A percentile compares a stretch with the other conserved stretches of the same genome.
Evolutionary conservation across 306 rosid genomes (phyloP).

Genomic region (Alnus glutinosa): DNA sequence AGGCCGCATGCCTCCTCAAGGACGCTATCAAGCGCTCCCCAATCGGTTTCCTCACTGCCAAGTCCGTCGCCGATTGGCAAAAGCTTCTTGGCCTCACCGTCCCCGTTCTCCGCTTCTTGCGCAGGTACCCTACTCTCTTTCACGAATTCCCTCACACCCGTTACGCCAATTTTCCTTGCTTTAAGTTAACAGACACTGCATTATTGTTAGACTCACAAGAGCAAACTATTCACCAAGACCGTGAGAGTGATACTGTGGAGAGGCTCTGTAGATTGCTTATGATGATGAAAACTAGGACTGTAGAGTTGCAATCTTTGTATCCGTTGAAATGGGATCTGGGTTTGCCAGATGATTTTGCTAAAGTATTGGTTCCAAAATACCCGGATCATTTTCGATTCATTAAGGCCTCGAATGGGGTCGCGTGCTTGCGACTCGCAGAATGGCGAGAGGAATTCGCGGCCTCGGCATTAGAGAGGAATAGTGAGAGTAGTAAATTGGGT

Average conservation of each 20-base stretch:
- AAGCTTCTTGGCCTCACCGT: conserved; percentile 86
- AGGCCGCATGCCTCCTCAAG: conserved; percentile 83
- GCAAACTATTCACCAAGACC: conserved; percentile 43
- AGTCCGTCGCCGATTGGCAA: conserved; percentile 78
- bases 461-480: conserved; percentile 68
- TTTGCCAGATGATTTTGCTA: conserved; percentile 71
- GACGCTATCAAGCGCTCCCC: conserved; percentile 86
- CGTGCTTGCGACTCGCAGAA: conserved; percentile 34
- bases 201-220: conserved; percentile 61
- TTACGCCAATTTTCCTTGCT: conserved; percentile 70
- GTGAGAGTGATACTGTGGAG: conserved; percentile 54
- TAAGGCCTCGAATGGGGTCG: conserved; percentile 53
- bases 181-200: conserved; percentile 76
- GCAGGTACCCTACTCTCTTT: conserved; percentile 84
- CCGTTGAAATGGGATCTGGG: conserved; percentile 88
- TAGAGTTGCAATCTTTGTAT: conserved; percentile 50
- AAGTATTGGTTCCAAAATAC: conserved; percentile 57
- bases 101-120: conserved; percentile 87
- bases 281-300: conserved; percentile 61
- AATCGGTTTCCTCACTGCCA: conserved; percentile 69
- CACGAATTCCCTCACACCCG: conserved; percentile 85
- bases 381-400: conserved; percentile 53
- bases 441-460: conserved; percentile 73
- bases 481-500: conserved; percentile 39
- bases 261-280: conserved; percentile 69